These are phyloP conservation scores for Mycena sanguinolenta DNA, from an alignment of 768 basidiomycete genomes.

Conservation along the genomic window DNA sequence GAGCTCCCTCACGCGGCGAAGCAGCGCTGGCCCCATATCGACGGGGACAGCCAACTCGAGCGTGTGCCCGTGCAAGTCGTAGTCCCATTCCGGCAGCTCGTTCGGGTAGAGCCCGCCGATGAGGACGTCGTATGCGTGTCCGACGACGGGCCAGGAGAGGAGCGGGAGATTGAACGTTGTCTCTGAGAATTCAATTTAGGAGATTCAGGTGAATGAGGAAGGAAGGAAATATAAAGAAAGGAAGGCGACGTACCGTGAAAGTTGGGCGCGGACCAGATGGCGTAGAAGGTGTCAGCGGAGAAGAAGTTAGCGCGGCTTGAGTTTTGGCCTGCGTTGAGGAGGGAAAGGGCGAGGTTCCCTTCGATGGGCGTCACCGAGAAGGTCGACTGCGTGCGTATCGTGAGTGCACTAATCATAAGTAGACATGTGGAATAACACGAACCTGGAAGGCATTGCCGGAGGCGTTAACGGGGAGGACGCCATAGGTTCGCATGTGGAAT, in stretches of 20 bases:
- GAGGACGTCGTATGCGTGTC: conserved; percentile 54
- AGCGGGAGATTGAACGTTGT: conserved; percentile 47
- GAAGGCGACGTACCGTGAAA: conserved; percentile 47
- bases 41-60: conserved; percentile 53
- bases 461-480: conserved; percentile 44
- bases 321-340: conserved; percentile 52
- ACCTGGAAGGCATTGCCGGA: conserved; percentile 53
- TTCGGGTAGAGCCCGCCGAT: conserved; percentile 53
- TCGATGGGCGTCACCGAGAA: conserved; percentile 51
- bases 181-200: conserved; percentile 35
- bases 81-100: conserved; percentile 51
- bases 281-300: conserved; percentile 49
- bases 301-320: conserved; percentile 48
- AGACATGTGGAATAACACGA: too few species aligned
- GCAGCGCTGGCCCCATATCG: conserved; percentile 46
- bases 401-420: neutral
- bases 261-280: conserved; percentile 49
- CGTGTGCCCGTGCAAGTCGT: conserved; percentile 50
- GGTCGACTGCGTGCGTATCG: conserved; percentile 42
- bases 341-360: conserved; percentile 43
- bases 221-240: too few species aligned
- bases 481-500: conserved; percentile 52
- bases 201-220: neutral
- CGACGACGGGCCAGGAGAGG: conserved; percentile 51
- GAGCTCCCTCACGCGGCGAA: conserved; percentile 49